Evolutionary conservation across 2,329 filamentous ascomycete species (phyloP).

Genomic region (Clonostachys rhizophaga): DNA sequence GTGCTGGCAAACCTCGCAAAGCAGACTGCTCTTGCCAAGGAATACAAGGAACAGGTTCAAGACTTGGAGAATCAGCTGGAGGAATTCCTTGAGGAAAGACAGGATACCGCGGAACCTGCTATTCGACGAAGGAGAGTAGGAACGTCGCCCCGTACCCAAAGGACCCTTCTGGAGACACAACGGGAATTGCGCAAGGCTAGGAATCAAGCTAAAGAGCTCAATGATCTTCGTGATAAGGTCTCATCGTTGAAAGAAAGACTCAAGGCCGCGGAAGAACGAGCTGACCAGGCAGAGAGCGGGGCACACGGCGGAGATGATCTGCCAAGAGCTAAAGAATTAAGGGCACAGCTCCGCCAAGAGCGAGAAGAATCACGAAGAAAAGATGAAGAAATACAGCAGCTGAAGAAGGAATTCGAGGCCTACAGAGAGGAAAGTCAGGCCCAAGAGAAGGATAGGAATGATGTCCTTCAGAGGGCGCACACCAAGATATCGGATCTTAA

Average conservation of each 20-base stretch:
- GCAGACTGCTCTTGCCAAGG: slow-evolving; percentile 51
- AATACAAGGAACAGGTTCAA: slow-evolving; percentile 55
- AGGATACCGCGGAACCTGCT: slow-evolving; percentile 21
- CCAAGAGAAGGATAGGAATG: slow-evolving; percentile 49
- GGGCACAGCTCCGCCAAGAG: slow-evolving; percentile 34
- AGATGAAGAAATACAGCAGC: slow-evolving; percentile 41
- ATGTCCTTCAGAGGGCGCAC: slow-evolving; percentile 51
- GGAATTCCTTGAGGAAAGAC: slow-evolving; percentile 27
- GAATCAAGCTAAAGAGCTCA: slow-evolving; percentile 47
- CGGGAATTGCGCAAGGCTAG: slow-evolving; percentile 50
- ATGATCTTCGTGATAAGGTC: slow-evolving; percentile 47
- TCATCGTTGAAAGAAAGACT: slow-evolving; percentile 45
- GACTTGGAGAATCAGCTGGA: slow-evolving; percentile 49
- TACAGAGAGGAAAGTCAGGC: slow-evolving; percentile 49
- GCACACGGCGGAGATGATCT: slow-evolving; percentile 8
- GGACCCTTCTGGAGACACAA: slow-evolving; percentile 45
- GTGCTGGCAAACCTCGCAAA: slow-evolving; percentile 49
- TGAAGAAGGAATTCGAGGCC: slow-evolving; percentile 47
- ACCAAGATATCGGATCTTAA: slow-evolving; percentile 51
- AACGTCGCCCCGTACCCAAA: slow-evolving; percentile 44
- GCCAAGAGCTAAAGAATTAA: slow-evolving; percentile 25
- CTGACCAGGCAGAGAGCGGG: slow-evolving; percentile 25
- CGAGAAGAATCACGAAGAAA: slow-evolving; percentile 38
- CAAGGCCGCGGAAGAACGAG: slow-evolving; percentile 39
- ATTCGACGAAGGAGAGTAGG: slow-evolving; percentile 25